Evolutionary conservation across 257 asterid genomes (phyloP), one percentile per base, ranked within the genome.

Genomic region (Avicennia marina): DNA sequence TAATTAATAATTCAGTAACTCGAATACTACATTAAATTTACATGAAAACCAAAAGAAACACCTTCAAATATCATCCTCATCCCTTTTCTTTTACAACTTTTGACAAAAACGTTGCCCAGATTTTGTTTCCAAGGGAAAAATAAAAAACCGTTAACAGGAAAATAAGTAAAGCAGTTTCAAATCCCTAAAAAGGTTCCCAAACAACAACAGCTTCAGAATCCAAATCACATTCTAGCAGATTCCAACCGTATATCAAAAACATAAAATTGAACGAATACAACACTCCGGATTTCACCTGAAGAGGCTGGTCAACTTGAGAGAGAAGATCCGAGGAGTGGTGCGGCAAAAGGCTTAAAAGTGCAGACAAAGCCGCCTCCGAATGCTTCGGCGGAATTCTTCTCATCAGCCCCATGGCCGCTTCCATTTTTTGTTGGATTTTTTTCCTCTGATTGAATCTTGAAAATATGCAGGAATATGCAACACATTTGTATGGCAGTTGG

Each of bases 341-440:
- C 19, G 99, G 99, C 71, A 93, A 71, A 64, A 93, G 99, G 80
- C 85, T 89, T 6, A 93, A 73, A 36, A 86, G 75, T 6, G 99
- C 99, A 18, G 95, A 82, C 12, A 93, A 72, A 53, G 97, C 89
- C 24, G 94, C 74, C 58, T 93, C 99, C 13, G 90, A 64, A 52
- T 80, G 91, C 83, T 84, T 86, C 34, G 97, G 97, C 8, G 95
- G 95, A 43, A 93, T 86, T 72, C 99, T 78, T 71, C 99, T 71
- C 99, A 93, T 93, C 79, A 93, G 74, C 49, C 97, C 99, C 96
- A 89, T 74, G 38, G 99, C 99, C 48, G 95, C 96, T 71, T 93
- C 99, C 91, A 83, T 79, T 64, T 68, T 46, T 47, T 40, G 21
- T 39, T 53, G 3, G 27, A 17, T 36, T 33, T 12, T 10, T 18